Conservation (phyloP, 805 yeast species). For the Cyberlindnera meyerae region DNA sequence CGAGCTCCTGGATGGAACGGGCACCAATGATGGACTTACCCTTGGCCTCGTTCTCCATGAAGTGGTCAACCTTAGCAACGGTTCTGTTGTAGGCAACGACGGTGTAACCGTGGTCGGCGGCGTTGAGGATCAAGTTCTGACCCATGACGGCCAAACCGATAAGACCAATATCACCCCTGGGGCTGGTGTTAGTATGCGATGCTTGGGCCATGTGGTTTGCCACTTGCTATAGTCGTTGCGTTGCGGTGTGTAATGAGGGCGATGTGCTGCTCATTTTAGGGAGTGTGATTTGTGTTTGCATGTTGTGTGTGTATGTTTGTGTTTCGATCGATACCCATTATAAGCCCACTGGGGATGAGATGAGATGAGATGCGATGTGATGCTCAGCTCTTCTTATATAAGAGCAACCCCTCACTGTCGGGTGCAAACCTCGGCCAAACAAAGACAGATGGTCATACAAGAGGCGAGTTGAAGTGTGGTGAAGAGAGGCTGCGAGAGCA, state of each 20-base stretch:
- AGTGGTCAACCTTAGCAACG: constrained; percentile 89
- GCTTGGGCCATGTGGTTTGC: constrained; percentile 3
- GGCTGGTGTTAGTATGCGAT: constrained; percentile 17
- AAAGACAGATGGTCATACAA: too few relatives aligned
- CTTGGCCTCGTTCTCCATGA: constrained; percentile 92
- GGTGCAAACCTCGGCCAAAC: too few relatives aligned
- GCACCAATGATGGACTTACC: constrained; percentile 96
- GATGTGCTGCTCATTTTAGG: too few relatives aligned
- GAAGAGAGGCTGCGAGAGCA: too few relatives aligned
- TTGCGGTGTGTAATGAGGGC: constrained; percentile 1
- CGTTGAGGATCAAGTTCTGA: constrained; percentile 93
- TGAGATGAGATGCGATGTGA: too few relatives aligned
- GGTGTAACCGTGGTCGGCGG: constrained; percentile 98
- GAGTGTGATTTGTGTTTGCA: too few relatives aligned
- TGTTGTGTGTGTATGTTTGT: too few relatives aligned
- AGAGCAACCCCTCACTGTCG: too few relatives aligned
- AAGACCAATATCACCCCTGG: constrained; percentile 93
- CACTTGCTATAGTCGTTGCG: constrained; percentile 14
- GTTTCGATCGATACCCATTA: too few relatives aligned
- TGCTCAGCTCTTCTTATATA: too few relatives aligned
- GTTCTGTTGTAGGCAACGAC: constrained; percentile 99
- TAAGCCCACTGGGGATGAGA: too few relatives aligned
- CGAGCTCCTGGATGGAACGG: constrained; percentile 82
- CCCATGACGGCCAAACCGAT: constrained; percentile 99
- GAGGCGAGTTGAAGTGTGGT: too few relatives aligned